Conservation (phyloP, 2,329 filamentous ascomycete genomes). For the Paraphoma sp. region DNA sequence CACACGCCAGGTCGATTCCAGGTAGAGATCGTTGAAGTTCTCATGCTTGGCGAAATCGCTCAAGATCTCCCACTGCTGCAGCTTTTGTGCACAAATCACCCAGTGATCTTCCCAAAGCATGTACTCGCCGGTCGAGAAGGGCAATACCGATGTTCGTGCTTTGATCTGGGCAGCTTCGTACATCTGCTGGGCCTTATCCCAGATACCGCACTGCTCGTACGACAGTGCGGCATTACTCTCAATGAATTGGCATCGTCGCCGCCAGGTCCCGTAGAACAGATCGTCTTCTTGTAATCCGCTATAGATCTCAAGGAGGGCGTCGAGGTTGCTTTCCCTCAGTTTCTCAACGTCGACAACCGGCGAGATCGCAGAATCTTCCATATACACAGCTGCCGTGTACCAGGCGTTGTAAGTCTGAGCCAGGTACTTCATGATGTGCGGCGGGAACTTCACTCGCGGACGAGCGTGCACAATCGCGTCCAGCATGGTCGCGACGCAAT, state of each 20-base stretch:
- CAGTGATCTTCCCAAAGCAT: constrained; percentile 99
- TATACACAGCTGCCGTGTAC: constrained; percentile 91
- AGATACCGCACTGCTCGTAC: constrained; percentile 98
- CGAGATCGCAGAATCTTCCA: constrained; percentile 86
- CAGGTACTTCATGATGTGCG: constrained; percentile 94
- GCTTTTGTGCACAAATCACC: constrained; percentile 95
- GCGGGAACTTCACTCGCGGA: constrained; percentile 89
- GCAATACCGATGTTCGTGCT: constrained; percentile 91
- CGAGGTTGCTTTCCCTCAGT: constrained; percentile 91
- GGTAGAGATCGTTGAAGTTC: constrained; percentile 93
- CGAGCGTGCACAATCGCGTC: constrained; percentile 84
- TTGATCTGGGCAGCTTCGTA: constrained; percentile 98
- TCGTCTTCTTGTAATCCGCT: constrained; percentile 92
- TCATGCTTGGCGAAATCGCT: constrained; percentile 99
- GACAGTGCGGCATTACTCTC: constrained; percentile 97
- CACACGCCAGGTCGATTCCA: constrained; percentile 95
- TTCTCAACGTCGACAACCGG: constrained; percentile 83
- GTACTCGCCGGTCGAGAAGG: constrained; percentile 95
- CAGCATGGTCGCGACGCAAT: constrained; percentile 91
- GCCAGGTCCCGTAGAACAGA: constrained; percentile 96
- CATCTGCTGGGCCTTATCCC: constrained; percentile 97
- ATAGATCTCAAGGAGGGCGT: constrained; percentile 94
- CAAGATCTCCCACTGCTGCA: constrained; percentile 98
- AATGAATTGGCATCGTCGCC: constrained; percentile 91
- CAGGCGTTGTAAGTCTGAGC: constrained; percentile 94